Evolutionary conservation across 306 rosid species (phyloP).

Genomic region (Dryas octopetala): DNA sequence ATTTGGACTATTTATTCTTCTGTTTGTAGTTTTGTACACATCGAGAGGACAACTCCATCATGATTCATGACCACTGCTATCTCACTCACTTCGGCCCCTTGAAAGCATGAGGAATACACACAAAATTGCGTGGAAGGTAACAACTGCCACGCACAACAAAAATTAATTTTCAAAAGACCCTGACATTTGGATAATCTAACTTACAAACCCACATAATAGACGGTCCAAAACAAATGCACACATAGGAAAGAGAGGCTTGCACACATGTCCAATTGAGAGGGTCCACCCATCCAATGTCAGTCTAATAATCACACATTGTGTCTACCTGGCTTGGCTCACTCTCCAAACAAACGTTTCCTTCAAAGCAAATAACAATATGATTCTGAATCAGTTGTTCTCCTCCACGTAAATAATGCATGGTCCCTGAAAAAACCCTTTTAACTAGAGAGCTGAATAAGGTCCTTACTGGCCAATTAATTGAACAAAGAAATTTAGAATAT

Average conservation of each 20-base stretch:
- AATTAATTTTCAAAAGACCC: constrained; percentile 8
- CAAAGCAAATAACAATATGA: constrained; percentile 18
- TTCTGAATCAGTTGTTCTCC: constrained; percentile 34
- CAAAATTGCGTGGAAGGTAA: constrained; percentile 48
- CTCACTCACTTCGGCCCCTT: constrained; percentile 18
- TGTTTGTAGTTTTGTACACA: too few species aligned
- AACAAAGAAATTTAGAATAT: constrained; percentile 19
- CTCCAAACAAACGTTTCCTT: neutral
- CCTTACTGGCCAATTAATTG: constrained; percentile 22
- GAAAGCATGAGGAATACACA: constrained; percentile 36
- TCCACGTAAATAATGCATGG: constrained; percentile 64
- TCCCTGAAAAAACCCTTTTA: constrained; percentile 28
- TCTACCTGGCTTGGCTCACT: neutral
- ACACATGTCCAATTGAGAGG: constrained; percentile 25
- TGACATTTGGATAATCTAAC: constrained; percentile 47
- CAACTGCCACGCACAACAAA: constrained; percentile 43
- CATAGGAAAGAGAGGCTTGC: constrained; percentile 37
- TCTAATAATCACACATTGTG: neutral
- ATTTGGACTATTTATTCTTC: too few species aligned
- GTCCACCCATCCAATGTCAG: constrained; percentile 6
- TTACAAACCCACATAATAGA: constrained; percentile 22
- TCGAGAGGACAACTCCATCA: too few species aligned
- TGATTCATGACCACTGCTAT: too few species aligned
- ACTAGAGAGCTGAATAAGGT: constrained; percentile 18
- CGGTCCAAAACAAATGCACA: constrained; percentile 36